Evolutionary conservation across 1,139 yeast species (phyloP), one percentile per base, ranked within the genome.

Genomic region (Barnettozyma hawaiiensis): DNA sequence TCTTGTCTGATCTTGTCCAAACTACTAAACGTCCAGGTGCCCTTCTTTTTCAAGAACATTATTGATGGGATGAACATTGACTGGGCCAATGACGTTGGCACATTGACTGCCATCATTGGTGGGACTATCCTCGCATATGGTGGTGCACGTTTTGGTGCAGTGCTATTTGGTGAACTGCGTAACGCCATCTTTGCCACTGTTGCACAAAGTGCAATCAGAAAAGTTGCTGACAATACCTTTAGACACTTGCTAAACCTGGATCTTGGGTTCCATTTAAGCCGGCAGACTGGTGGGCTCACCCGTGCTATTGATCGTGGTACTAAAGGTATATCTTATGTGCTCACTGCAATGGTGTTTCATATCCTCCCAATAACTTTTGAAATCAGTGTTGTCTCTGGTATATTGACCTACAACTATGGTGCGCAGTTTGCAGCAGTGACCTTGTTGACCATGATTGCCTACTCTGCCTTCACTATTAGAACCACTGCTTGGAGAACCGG

Each of bases 241-340:
- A 72, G 70, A 39, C 97, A 90, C 62, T 68, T 92, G 45, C 71
- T 92, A 60, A 80, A 79, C 53, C 73, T 92, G 65, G 99, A 92
- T 64, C 68, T 90, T 41, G 86, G 89, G 16, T 92, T 92, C 73
- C 98, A 92, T 63, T 66, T 92, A 41, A 75, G 94, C 8, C 73
- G 90, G 54, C 97, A 94, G 61, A 94, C 98, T 0, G 99, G 99
- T 52, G 97, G 96, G 0, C 66, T 92, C 37, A 92, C 97, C 0
- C 71, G 98, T 48, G 97, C 98, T 1, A 92, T 92, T 56, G 99
- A 92, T 59, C 72, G 98, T 54, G 99, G 99, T 61, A 92, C 97
- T 1, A 92, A 92, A 55, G 98, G 99, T 65, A 92, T 92, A 42
- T 83, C 95, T 20, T 90, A 85, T 57, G 97, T 92, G 6, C 69